These are phyloP conservation scores for Umbelopsis sp. DNA, from an alignment of 192 early-diverging fungal genomes.

Conservation along the genomic window DNA sequence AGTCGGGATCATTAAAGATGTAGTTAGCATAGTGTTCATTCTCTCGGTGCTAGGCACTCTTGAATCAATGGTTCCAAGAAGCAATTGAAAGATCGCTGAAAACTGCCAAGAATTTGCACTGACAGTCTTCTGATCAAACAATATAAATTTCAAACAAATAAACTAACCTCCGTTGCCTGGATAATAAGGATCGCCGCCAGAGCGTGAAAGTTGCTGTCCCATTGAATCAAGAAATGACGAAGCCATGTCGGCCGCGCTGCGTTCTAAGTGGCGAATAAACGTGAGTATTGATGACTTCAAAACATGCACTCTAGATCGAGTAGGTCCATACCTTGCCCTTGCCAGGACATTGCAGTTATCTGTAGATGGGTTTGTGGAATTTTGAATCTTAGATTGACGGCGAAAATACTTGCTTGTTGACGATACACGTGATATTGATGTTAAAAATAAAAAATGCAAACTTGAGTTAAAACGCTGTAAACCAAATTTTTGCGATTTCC, in stretches of 20 bases:
- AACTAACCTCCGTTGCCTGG: constrained; percentile 16
- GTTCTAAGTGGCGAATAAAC: background rate
- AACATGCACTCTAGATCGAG: too few species aligned
- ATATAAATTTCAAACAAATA: background rate
- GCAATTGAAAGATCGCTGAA: constrained; percentile 19
- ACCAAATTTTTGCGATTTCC: too few species aligned
- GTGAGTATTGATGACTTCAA: background rate
- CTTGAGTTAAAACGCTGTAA: too few species aligned
- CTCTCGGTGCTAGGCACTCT: constrained; percentile 3
- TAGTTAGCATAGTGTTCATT: background rate
- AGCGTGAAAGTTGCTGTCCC: constrained; percentile 19
- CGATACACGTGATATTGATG: background rate
- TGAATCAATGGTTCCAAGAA: constrained; percentile 20
- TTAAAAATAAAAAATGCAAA: too few species aligned
- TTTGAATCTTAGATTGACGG: background rate
- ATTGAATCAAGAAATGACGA: constrained; percentile 28
- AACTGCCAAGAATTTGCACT: background rate
- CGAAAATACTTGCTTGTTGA: background rate
- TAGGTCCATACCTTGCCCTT: constrained; percentile 5
- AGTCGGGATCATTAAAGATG: background rate
- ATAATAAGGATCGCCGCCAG: constrained; percentile 15
- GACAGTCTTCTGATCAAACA: background rate
- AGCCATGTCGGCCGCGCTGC: constrained; percentile 23
- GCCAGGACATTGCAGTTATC: constrained; percentile 18
- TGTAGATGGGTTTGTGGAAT: background rate